Evolutionary conservation across 2,329 filamentous ascomycete species (phyloP).

Genomic region (Stagonosporopsis vannaccii): DNA sequence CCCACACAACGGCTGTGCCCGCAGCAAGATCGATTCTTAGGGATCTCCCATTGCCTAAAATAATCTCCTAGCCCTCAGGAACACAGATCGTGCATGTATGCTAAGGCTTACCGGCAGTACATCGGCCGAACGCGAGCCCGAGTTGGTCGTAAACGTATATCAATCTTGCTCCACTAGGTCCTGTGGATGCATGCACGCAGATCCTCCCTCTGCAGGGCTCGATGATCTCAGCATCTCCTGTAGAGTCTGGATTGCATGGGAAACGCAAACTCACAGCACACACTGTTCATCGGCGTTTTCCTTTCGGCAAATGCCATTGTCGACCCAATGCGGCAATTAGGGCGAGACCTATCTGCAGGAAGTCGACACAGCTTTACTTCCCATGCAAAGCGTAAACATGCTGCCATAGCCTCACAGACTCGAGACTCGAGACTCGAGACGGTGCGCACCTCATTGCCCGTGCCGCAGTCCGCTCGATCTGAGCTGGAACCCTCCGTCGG

Average conservation of each 20-base stretch:
- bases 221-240: neutral
- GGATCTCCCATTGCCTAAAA: conserved; percentile 8
- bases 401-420: too few relatives aligned
- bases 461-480: neutral
- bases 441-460: neutral
- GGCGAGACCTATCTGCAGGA: conserved; percentile 3
- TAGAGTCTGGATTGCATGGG: neutral
- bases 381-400: neutral
- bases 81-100: conserved; percentile 12
- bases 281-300: neutral
- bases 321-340: conserved; percentile 8
- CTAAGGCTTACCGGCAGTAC: conserved; percentile 1
- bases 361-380: neutral
- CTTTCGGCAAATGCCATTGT: conserved; percentile 1
- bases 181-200: neutral
- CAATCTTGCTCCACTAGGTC: neutral
- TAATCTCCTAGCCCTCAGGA: conserved; percentile 1
- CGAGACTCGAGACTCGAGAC: neutral
- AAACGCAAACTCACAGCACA: neutral
- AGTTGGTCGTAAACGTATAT: neutral
- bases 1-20: conserved; percentile 6
- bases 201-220: neutral
- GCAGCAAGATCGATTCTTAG: conserved; percentile 4
- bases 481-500: neutral
- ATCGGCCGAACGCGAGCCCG: conserved; percentile 13